phyloP scores from a whole-genome alignment of 169 alveolate genomes.

The Plasmodium cynomolgi region DNA sequence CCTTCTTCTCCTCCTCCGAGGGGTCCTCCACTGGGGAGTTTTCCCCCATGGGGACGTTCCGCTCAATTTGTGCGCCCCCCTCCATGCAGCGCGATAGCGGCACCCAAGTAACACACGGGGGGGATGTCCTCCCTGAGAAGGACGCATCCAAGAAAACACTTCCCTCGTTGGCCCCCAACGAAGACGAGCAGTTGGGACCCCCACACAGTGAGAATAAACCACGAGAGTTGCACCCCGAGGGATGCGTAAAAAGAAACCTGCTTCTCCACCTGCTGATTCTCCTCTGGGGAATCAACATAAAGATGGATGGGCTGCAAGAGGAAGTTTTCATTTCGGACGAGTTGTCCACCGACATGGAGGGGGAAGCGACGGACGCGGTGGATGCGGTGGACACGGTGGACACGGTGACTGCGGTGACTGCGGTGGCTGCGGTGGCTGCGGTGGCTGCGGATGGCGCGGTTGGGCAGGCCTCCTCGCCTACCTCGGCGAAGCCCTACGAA shows the following conservation, averaged over 20 bases:
- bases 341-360: slow-evolving; percentile 48
- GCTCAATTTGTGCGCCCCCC: not conserved
- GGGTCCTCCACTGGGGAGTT: not conserved
- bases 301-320: not conserved
- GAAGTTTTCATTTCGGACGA: slow-evolving; percentile 67
- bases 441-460: not conserved
- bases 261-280: slow-evolving; percentile 27
- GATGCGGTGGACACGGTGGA: not conserved
- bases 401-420: too few relatives aligned
- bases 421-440: not conserved
- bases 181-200: too few relatives aligned
- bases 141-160: not conserved
- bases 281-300: slow-evolving; percentile 59
- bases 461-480: not conserved
- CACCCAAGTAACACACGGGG: not conserved
- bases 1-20: slow-evolving; percentile 18
- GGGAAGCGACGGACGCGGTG: not conserved
- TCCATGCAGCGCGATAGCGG: not conserved
- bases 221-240: not conserved
- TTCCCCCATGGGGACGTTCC: not conserved
- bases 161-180: not conserved
- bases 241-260: not conserved
- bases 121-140: not conserved
- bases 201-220: too few relatives aligned
- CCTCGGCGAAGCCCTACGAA: not conserved